Base-by-base conservation (phyloP, 441 rosid genomes). In the Syzygium syzygioides region DNA sequence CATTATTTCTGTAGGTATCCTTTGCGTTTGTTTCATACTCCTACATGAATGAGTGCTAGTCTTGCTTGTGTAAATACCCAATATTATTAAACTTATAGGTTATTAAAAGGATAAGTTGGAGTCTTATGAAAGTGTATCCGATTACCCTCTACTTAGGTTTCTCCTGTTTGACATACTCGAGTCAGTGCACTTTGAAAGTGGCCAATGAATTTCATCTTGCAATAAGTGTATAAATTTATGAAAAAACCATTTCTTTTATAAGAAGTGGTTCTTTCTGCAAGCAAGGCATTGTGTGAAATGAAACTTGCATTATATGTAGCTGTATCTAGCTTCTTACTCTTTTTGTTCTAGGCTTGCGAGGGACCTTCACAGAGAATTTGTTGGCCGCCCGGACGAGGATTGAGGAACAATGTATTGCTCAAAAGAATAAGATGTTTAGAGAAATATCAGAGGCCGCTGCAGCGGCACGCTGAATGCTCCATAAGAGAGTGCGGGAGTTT, bases 381-480 rank as follows among this genome's bases (percentile, higher is more conserved):
- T 89, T 94, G 91, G 88, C 54, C 55, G 93, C 96, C n/a, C 89
- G 91, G 88, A 93, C 90, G 90, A 96, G 94, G 89, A 92, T 96
- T 34, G 89, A 89, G 87, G 96, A 95, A 60, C 97, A 96, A 89
- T 89, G 92, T 71, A 87, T 89, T 25, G 89, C 86, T 79, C 94
- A 91, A 88, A 93, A 94, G 90, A 90, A 90, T 89, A 91, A 86
- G 92, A 93, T 93, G 92, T 88, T 91, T 92, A 91, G 88, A 91
- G 94, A 94, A 92, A 86, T 97, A 85, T 89, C 92, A 87, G 94
- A 94, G 91, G 94, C 94, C 92, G 98, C 97, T 41, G 90, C 94
- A 25, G 86, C 79, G 85, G 95, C 98, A 53, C 95, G 95, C 53
- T 96, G 98, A 55, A 50, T 90, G 45, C 92, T 97, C 90, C 95